Conservation (phyloP, 2,329 filamentous ascomycete species). For the Cercospora zeina region DNA sequence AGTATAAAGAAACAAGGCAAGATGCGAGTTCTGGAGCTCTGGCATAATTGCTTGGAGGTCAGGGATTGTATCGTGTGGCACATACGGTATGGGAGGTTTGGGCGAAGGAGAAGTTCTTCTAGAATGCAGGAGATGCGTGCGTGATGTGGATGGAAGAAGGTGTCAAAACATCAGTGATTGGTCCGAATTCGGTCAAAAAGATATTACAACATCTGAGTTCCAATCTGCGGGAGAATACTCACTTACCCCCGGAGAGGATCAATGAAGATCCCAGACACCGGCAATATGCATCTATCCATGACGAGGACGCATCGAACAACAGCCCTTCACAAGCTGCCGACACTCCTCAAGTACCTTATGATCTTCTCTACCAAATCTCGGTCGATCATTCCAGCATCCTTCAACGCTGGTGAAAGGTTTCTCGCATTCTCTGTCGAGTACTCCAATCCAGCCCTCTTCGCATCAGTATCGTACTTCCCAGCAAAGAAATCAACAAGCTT, state of each 20-base stretch:
- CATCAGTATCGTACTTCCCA: constrained; percentile 33
- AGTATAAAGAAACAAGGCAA: background rate
- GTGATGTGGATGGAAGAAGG: too few relatives aligned
- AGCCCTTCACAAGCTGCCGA: constrained; percentile 14
- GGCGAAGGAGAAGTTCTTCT: background rate
- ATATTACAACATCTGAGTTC: background rate
- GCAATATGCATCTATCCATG: background rate
- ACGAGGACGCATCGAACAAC: background rate
- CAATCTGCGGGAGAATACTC: background rate
- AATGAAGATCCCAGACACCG: background rate
- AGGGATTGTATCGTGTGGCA: background rate
- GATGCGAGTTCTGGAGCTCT: background rate
- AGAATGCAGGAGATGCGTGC: background rate
- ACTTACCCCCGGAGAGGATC: too few relatives aligned
- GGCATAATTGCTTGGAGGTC: background rate
- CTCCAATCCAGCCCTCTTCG: background rate
- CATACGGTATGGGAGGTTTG: background rate
- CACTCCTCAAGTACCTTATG: constrained; percentile 14
- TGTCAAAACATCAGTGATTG: too few relatives aligned
- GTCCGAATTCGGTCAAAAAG: too few relatives aligned
- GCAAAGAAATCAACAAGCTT: constrained; percentile 40
- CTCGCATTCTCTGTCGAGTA: constrained; percentile 16
- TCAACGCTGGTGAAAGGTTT: constrained; percentile 4
- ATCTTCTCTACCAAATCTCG: constrained; percentile 16
- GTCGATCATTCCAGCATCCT: constrained; percentile 1